Evolutionary conservation across 2,329 filamentous ascomycete species (phyloP).

Genomic region (Hirsutella rhossiliensis): DNA sequence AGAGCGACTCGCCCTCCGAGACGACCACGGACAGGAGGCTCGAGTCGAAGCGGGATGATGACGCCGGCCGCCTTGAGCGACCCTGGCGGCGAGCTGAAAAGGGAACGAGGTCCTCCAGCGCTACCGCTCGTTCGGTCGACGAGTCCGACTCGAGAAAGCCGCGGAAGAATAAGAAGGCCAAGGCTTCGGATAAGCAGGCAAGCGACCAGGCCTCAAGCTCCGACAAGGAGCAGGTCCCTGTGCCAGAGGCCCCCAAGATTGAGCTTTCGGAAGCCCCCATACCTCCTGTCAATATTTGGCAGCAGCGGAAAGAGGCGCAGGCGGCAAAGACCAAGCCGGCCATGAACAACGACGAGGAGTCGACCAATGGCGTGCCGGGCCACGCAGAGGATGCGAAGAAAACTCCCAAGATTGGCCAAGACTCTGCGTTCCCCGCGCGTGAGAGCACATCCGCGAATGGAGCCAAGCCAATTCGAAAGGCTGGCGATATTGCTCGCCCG

Average conservation of each 20-base stretch:
- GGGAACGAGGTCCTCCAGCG: constrained; percentile 48
- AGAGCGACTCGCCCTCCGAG: constrained; percentile 23
- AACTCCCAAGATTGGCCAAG: constrained; percentile 12
- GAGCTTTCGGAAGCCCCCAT: constrained; percentile 70
- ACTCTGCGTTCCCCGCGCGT: constrained; percentile 7
- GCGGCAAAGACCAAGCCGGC: constrained; percentile 37
- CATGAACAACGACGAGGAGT: constrained; percentile 23
- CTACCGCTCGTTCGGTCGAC: constrained; percentile 54
- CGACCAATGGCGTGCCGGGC: constrained; percentile 14
- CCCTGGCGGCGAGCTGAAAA: constrained; percentile 30
- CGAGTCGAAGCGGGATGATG: constrained; percentile 25
- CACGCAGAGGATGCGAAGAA: constrained; percentile 32
- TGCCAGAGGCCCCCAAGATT: constrained; percentile 39
- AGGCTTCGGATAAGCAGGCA: constrained; percentile 26
- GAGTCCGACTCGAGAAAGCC: constrained; percentile 33
- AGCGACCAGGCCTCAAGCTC: constrained; percentile 38
- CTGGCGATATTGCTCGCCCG: constrained; percentile 25
- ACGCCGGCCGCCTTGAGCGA: constrained; percentile 24
- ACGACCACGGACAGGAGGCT: constrained; percentile 18
- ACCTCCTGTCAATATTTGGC: constrained; percentile 81
- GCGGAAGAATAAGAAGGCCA: constrained; percentile 52
- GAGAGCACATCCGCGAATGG: constrained; percentile 21
- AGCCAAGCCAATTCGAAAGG: constrained; percentile 29
- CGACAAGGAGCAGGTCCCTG: constrained; percentile 41
- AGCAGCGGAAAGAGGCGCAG: constrained; percentile 58